These are phyloP conservation scores for Leccinum subrobustum DNA, from an alignment of 1,284 basidiomycete species.

Conservation along the genomic window DNA sequence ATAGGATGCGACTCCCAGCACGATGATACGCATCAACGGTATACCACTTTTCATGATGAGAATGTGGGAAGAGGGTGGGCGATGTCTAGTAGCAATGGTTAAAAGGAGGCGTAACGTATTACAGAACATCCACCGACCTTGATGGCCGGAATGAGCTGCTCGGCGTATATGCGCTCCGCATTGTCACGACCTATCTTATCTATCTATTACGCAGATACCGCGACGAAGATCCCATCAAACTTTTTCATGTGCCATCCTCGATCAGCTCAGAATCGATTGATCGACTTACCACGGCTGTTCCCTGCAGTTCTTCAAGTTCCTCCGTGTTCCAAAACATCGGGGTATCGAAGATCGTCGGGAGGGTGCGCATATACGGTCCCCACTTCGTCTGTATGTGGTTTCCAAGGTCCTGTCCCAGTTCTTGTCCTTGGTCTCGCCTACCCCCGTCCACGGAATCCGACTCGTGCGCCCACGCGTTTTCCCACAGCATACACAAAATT, in stretches of 20 bases:
- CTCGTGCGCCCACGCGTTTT: constrained; percentile 50
- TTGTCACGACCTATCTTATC: constrained; percentile 88
- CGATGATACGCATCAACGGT: constrained; percentile 80
- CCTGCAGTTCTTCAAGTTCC: constrained; percentile 77
- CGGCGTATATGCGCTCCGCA: constrained; percentile 75
- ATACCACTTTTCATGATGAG: constrained; percentile 53
- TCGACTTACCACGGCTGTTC: constrained; percentile 85
- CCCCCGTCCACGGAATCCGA: not conserved
- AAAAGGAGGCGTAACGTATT: not conserved
- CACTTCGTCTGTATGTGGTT: constrained; percentile 42
- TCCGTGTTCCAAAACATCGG: constrained; percentile 92
- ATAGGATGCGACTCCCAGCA: constrained; percentile 93
- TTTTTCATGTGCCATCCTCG: not conserved
- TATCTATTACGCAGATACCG: constrained; percentile 28
- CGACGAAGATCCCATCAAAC: not conserved
- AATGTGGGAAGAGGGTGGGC: constrained; percentile 66
- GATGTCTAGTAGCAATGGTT: constrained; percentile 48
- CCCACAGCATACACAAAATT: constrained; percentile 96
- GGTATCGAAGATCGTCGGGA: constrained; percentile 81
- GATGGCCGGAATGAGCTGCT: constrained; percentile 66
- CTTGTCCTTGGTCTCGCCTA: not conserved
- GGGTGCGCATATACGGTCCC: constrained; percentile 37
- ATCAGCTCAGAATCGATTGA: constrained; percentile 27
- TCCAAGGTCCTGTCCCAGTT: constrained; percentile 35
- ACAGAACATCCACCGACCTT: constrained; percentile 43